Base-by-base conservation (phyloP, 164 flowering plant genomes). In the Umbilicus rupestris region DNA sequence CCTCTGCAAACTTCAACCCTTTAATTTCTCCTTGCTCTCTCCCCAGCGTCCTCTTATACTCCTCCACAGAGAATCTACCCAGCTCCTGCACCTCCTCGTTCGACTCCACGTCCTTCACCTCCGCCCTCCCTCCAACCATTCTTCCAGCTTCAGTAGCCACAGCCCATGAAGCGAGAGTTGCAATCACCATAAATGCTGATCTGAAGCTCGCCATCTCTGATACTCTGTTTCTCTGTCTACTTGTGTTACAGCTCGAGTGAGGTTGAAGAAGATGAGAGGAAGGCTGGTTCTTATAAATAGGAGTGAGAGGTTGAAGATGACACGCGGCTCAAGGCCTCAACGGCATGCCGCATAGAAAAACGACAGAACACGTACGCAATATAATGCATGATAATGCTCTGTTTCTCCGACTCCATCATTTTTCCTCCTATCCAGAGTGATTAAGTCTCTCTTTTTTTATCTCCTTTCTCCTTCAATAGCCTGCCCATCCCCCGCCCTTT, bases 31-130 rank as follows among this genome's bases (percentile, higher is more conserved):
- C 14, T n/a, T 15, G 39, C 55, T 3, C 16, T 12, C n/a, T 49
- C 3, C 26, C 44, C 20, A 5, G 7, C 28, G 39, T 15, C 33
- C 64, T 35, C 71, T 90, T 90, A 81, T 74, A 84, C 71, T 87
- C 85, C 37, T 80, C 71, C 62, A 90, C 90, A 4, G 81, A 76
- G 76, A 75, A 90, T 63, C 50, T 82, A 14, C 96, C 96, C 6
- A 90, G 81, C 1, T 78, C 78, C 75, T 87, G 94, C 17, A 90
- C 77, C 64, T 83, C 85, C 70, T 77, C 45, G 78, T 87, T 78
- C 6, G 58, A 14, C 68, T 76, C 70, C 67, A 85, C 91, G 71
- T 82, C 76, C 22, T 26, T 28, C 24, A 89, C 69, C 39, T 70
- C 67, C 44, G 60, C 66, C 69, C 77, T 77, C 16, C 89, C 91